Evolutionary conservation across 2,329 filamentous ascomycete species (phyloP), one percentile per base, ranked within the genome.

Genomic region (Penicillium crustosum): DNA sequence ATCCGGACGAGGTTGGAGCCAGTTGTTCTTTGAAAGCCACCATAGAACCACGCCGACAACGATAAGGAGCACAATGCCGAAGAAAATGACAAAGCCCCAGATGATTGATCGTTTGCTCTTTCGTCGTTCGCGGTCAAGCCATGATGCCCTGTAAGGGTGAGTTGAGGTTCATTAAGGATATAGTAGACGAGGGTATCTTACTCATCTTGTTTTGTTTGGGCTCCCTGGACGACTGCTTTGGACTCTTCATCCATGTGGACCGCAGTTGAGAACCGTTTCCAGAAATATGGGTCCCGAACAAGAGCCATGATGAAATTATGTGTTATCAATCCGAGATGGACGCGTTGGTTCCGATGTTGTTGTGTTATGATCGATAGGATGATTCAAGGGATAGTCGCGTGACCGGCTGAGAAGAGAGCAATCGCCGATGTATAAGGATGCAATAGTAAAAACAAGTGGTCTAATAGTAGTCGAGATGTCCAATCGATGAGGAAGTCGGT

Each of bases 231-330:
- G n/a, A 49, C 43, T 10, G 64, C 61, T 44, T 70, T 72, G 4
- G 70, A 68, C 62, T 81, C 77, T 65, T 85, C 83, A 62, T 85
- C 82, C 51, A 78, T 71, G 67, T 85, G 83, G 1, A 85, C 81
- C 38, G 84, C 84, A 50, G 77, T 71, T 58, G 81, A 83, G 75
- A 86, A 86, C 65, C 83, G 81, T 55, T 79, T 79, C 84, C 83
- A 86, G 73, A 86, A 86, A 49, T 76, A 78, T 25, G 83, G 83
- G 66, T 86, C 84, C 61, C 79, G 79, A 57, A 82, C 77, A 45
- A 76, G 75, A n/a, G 78, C 77, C 81, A 82, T 82, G 13, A 8
- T 58, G 29, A 25, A 25, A 25, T n/a, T 29, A 23, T 54, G 23
- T 23, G n/a, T 2, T 38, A 48, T 29, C 8, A 35, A 23, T 12